Evolutionary conservation across 2,329 filamentous ascomycete genomes (phyloP).

Genomic region (Tolypocladium inflatum): DNA sequence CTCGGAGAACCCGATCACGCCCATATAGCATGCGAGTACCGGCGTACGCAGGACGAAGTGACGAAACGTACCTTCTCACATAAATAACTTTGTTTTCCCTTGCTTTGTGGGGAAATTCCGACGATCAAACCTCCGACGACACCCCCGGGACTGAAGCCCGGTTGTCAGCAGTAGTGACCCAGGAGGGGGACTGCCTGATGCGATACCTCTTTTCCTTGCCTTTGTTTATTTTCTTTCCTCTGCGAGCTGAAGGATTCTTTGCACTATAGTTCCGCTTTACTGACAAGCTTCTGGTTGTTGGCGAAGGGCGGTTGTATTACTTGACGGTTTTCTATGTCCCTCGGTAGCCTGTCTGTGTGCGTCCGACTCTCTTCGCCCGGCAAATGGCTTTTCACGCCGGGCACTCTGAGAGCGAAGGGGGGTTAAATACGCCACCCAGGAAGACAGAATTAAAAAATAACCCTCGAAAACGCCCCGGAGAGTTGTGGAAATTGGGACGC

Average conservation of each 20-base stretch:
- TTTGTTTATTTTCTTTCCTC: slow-evolving; percentile 12
- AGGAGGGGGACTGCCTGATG: slow-evolving; percentile 18
- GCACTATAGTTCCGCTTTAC: slow-evolving; percentile 22
- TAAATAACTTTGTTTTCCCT: slow-evolving; percentile 13
- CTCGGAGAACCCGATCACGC: slow-evolving; percentile 17
- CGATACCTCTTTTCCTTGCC: slow-evolving; percentile 23
- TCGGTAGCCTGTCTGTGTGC: slow-evolving; percentile 15
- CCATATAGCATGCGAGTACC: slow-evolving; percentile 22
- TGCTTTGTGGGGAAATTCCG: slow-evolving; percentile 3
- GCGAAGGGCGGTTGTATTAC: slow-evolving; percentile 26
- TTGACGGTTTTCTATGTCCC: slow-evolving; percentile 22
- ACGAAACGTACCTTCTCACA: slow-evolving; percentile 25
- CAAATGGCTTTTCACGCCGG: neutral
- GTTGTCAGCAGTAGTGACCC: slow-evolving; percentile 14
- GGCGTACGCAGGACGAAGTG: slow-evolving; percentile 30
- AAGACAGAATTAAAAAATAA: slow-evolving; percentile 2
- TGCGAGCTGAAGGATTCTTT: slow-evolving; percentile 20
- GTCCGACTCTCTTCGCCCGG: slow-evolving; percentile 9
- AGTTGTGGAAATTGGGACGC: slow-evolving; percentile 7
- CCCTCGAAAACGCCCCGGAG: slow-evolving; percentile 6
- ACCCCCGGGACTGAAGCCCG: slow-evolving; percentile 11
- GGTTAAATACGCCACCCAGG: slow-evolving; percentile 4
- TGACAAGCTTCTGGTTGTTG: slow-evolving; percentile 18
- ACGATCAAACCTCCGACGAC: slow-evolving; percentile 14
- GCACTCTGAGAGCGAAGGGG: slow-evolving; percentile 1